These are phyloP conservation scores for Penicillium mononematosum DNA, from an alignment of 495 filamentous ascomycete genomes.

Conservation along the genomic window DNA sequence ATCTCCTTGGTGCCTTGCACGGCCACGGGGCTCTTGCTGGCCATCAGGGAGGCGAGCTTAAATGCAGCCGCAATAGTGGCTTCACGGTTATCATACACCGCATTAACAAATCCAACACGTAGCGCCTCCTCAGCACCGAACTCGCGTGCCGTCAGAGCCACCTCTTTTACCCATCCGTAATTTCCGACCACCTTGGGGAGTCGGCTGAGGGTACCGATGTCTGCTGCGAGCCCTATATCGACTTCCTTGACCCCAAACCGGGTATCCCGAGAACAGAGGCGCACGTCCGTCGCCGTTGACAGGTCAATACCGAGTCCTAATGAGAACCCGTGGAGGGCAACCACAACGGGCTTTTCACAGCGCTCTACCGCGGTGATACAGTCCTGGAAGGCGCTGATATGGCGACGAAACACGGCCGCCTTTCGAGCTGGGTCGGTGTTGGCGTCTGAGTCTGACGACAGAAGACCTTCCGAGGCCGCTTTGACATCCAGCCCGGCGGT, in stretches of 20 bases:
- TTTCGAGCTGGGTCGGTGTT: constrained; percentile 61
- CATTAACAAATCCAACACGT: constrained; percentile 78
- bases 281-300: constrained; percentile 72
- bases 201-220: constrained; percentile 83
- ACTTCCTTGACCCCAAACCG: constrained; percentile 88
- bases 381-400: constrained; percentile 75
- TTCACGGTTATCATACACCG: constrained; percentile 66
- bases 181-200: constrained; percentile 81
- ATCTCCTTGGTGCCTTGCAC: constrained; percentile 93
- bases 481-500: constrained; percentile 79
- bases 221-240: constrained; percentile 91
- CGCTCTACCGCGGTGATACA: constrained; percentile 73
- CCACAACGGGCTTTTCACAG: constrained; percentile 92
- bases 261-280: constrained; percentile 63
- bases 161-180: constrained; percentile 87
- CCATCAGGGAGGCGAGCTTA: constrained; percentile 65
- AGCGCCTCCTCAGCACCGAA: constrained; percentile 80
- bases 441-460: constrained; percentile 24
- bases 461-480: constrained; percentile 48
- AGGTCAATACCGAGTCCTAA: constrained; percentile 87
- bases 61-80: constrained; percentile 61
- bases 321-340: constrained; percentile 75
- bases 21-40: constrained; percentile 83
- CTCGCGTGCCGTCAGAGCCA: constrained; percentile 71
- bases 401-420: constrained; percentile 61